These are phyloP conservation scores for Thalassiosira profunda DNA, from an alignment of 108 stramenopile genomes.

Conservation along the genomic window DNA sequence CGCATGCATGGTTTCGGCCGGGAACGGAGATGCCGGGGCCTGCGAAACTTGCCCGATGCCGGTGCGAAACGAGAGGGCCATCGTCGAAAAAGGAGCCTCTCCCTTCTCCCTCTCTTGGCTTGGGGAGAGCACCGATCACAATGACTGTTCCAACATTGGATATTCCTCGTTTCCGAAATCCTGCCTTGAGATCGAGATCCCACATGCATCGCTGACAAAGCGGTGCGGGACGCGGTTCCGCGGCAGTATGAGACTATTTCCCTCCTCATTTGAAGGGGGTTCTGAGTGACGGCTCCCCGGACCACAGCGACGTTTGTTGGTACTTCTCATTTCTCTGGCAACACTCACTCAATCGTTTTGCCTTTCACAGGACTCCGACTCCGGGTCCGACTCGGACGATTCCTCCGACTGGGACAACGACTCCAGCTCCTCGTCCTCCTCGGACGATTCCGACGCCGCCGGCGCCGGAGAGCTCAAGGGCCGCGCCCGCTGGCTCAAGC, in stretches of 20 bases:
- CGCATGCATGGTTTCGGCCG: no score
- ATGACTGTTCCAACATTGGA: conserved; percentile 59
- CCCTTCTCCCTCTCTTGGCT: no score
- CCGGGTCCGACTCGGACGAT: conserved; percentile 43
- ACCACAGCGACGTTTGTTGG: conserved; percentile 10
- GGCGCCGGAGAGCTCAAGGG: conserved; percentile 86
- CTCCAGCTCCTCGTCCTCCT: conserved; percentile 53
- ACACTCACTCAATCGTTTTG: neutral
- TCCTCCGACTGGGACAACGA: conserved; percentile 64
- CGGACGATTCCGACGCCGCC: conserved; percentile 58
- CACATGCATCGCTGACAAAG: conserved; percentile 86
- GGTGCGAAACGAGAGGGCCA: no score
- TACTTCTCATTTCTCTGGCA: conserved; percentile 8
- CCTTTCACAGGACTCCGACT: conserved; percentile 23
- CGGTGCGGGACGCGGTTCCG: conserved; percentile 45
- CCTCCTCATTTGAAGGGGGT: conserved; percentile 30
- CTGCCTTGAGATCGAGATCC: conserved; percentile 32
- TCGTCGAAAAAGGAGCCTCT: no score
- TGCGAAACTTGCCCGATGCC: no score
- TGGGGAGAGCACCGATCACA: conserved; percentile 7
- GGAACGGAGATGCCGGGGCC: no score
- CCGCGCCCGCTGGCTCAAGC: conserved; percentile 97
- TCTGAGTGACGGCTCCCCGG: conserved; percentile 36
- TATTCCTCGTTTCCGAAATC: conserved; percentile 99
- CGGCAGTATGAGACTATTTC: conserved; percentile 86